phyloP scores from a whole-genome alignment of 2,329 filamentous ascomycete genomes.

The Verticillium dahliae region DNA sequence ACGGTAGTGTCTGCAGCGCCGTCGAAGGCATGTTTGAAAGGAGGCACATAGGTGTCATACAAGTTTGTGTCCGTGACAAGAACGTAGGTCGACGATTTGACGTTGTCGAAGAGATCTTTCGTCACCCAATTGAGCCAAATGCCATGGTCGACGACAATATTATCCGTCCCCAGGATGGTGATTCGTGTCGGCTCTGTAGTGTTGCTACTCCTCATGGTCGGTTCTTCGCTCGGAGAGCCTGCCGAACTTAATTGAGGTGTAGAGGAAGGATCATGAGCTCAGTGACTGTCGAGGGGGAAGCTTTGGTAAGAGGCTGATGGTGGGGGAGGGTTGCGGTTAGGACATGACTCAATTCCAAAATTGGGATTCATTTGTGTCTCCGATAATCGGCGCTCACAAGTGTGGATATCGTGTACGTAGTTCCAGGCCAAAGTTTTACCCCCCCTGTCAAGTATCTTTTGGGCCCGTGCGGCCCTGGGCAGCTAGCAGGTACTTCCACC shows the following conservation, averaged over 20 bases:
- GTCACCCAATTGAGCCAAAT: slow-evolving; percentile 81
- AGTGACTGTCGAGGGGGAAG: not conserved
- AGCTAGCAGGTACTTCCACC: too few species aligned
- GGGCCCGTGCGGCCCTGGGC: too few species aligned
- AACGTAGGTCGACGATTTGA: slow-evolving; percentile 85
- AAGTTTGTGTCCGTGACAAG: slow-evolving; percentile 97
- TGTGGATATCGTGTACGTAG: too few species aligned
- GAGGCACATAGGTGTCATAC: slow-evolving; percentile 69
- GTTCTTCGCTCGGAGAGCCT: not conserved
- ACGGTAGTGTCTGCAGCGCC: slow-evolving; percentile 30
- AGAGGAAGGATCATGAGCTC: not conserved
- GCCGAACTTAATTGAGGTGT: not conserved
- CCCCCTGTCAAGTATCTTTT: too few species aligned
- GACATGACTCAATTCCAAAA: too few species aligned
- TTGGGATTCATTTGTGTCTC: too few species aligned
- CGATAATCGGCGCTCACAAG: too few species aligned
- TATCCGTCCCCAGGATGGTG: slow-evolving; percentile 78
- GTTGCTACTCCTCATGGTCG: slow-evolving; percentile 10
- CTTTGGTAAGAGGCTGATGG: not conserved
- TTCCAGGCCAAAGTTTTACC: too few species aligned
- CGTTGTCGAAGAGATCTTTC: slow-evolving; percentile 69
- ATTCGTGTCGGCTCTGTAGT: slow-evolving; percentile 50
- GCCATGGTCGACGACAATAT: slow-evolving; percentile 86
- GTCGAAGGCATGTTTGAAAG: slow-evolving; percentile 50
- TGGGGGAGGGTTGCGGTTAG: not conserved